A percentile compares a stretch with the other conserved stretches of the same genome.
phyloP scores from a whole-genome alignment of 129 eudicot species.

The Flaveria brownii region DNA sequence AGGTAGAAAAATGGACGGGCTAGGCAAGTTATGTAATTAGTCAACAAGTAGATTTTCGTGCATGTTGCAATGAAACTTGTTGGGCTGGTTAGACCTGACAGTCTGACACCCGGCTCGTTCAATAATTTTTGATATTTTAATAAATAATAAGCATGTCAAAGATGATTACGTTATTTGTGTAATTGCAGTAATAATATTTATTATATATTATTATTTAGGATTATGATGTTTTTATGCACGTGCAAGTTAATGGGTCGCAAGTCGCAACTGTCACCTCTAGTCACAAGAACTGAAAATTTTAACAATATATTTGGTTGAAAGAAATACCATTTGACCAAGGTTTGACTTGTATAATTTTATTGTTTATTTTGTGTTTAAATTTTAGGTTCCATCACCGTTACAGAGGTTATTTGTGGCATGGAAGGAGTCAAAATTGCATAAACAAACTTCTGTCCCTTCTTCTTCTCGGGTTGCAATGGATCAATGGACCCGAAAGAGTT shows the following conservation, averaged over 20 bases:
- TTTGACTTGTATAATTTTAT: background rate
- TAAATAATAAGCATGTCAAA: background rate
- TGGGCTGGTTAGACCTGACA: background rate
- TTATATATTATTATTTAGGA: background rate
- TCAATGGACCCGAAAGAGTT: constrained; percentile 14
- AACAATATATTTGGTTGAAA: background rate
- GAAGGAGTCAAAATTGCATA: constrained; percentile 43
- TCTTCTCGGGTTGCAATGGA: constrained; percentile 13
- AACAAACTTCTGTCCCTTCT: constrained; percentile 17
- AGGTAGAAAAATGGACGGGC: background rate
- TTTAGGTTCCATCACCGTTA: constrained; percentile 56
- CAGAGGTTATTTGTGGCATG: constrained; percentile 43
- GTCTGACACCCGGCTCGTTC: background rate
- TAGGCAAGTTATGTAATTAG: background rate
- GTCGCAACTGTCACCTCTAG: background rate
- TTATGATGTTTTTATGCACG: background rate
- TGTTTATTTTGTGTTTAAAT: constrained; percentile 10
- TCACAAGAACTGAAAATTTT: background rate
- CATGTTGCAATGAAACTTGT: too few relatives aligned
- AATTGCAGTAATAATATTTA: background rate
- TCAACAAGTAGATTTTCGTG: background rate
- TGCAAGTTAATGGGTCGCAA: background rate
- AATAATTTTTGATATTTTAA: background rate
- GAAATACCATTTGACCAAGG: constrained; percentile 10
- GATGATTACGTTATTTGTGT: background rate